Evolutionary conservation across 345 rosid species (phyloP).

Genomic region (Populus nigra): DNA sequence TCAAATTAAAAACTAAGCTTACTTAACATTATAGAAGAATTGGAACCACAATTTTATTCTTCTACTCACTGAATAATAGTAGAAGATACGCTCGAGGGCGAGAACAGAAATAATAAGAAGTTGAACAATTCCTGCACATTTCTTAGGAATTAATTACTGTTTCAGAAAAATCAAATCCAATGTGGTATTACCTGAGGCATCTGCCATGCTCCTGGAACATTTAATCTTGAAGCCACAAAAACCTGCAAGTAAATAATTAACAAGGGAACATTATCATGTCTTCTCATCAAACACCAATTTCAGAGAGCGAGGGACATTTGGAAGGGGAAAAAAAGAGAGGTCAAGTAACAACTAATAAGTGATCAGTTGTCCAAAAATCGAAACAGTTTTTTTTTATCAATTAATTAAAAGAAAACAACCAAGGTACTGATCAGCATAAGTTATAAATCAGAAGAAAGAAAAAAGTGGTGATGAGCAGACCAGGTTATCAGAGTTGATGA

Average conservation of each 20-base stretch:
- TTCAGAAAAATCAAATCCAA: background rate
- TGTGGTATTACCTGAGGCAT: constrained; percentile 82
- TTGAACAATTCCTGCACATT: background rate
- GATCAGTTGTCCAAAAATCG: background rate
- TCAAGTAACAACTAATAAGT: background rate
- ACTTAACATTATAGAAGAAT: background rate
- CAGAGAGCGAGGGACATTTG: background rate
- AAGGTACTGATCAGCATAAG: background rate
- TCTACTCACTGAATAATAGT: background rate
- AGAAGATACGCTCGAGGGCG: background rate
- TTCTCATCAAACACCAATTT: background rate
- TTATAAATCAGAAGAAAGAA: background rate
- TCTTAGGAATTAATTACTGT: background rate
- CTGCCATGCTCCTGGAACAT: constrained; percentile 99
- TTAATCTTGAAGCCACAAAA: constrained; percentile 91
- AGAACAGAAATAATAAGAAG: background rate
- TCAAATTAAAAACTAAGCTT: background rate
- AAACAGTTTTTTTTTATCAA: no score
- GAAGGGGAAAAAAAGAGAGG: accelerated
- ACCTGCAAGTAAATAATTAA: constrained; percentile 44
- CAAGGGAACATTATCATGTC: background rate
- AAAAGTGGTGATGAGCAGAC: constrained; percentile 27
- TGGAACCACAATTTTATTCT: background rate
- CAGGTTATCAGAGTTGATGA: constrained; percentile 83
- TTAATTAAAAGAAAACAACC: background rate